phyloP scores from a whole-genome alignment of 1,284 basidiomycete species.

The Heterobasidion occidentale region DNA sequence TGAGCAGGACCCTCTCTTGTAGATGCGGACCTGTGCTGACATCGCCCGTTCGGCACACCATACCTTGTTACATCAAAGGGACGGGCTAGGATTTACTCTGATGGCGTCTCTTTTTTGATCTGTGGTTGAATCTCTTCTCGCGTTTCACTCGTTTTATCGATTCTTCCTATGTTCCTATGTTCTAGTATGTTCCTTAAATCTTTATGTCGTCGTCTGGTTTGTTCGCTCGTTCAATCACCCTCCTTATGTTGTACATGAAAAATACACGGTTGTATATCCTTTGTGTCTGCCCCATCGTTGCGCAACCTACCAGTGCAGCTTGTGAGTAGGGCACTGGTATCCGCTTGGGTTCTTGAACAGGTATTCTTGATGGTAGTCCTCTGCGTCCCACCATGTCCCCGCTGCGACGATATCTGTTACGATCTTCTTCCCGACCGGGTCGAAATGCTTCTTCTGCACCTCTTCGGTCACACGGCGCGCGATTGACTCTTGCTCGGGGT shows the following conservation, averaged over 20 bases:
- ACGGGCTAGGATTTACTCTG: conserved; percentile 36
- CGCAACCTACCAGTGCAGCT: conserved; percentile 37
- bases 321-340: conserved; percentile 51
- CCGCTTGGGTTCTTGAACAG: conserved; percentile 59
- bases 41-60: conserved; percentile 41
- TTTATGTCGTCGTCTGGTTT: too few species aligned
- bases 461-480: conserved; percentile 80
- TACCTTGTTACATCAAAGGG: conserved; percentile 44
- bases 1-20: conserved; percentile 28
- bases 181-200: too few species aligned
- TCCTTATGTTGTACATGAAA: too few species aligned
- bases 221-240: too few species aligned
- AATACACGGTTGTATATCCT: background rate
- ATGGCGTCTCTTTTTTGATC: conserved; percentile 24
- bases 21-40: conserved; percentile 27
- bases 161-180: too few species aligned
- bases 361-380: conserved; percentile 84
- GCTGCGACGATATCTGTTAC: conserved; percentile 68
- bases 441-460: conserved; percentile 79
- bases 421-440: conserved; percentile 69
- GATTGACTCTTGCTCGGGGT: conserved; percentile 66
- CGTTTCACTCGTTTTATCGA: too few species aligned
- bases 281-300: background rate
- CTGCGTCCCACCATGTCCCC: conserved; percentile 75
- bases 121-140: background rate